Percentiles rank a stretch among this genome's conserved stretches.
Evolutionary conservation across 2,329 filamentous ascomycete genomes (phyloP).

Genomic region (Aspergillus sp.): DNA sequence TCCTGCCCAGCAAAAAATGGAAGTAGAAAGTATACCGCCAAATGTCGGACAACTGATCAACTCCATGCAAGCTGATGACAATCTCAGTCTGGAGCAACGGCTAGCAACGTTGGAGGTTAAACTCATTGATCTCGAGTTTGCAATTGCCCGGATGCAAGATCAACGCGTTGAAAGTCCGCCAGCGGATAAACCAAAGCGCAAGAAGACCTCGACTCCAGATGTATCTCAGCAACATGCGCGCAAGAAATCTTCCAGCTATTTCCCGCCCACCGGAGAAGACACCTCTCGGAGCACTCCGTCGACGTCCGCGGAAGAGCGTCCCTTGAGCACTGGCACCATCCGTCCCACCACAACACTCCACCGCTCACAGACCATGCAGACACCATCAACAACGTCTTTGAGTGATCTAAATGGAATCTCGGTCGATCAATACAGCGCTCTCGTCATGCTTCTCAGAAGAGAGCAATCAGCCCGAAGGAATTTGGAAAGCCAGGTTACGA

Average conservation of each 20-base stretch:
- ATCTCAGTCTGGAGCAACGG: constrained; percentile 40
- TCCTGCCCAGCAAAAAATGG: constrained; percentile 6
- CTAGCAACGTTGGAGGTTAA: constrained; percentile 48
- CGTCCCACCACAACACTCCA: constrained; percentile 24
- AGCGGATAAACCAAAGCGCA: constrained; percentile 9
- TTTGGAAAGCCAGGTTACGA: constrained; percentile 40
- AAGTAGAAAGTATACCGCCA: constrained; percentile 20
- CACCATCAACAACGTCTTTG: constrained; percentile 26
- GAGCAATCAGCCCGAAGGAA: constrained; percentile 43
- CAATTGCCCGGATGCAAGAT: constrained; percentile 44
- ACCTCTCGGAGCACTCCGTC: constrained; percentile 8
- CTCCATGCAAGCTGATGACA: constrained; percentile 36
- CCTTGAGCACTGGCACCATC: constrained; percentile 26
- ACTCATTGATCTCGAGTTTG: constrained; percentile 47
- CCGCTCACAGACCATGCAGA: constrained; percentile 18
- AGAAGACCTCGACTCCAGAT: constrained; percentile 11
- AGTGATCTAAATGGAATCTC: constrained; percentile 33
- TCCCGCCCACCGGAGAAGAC: background rate
- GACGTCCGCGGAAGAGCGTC: constrained; percentile 15
- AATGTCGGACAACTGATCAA: constrained; percentile 35
- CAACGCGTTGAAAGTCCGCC: constrained; percentile 16
- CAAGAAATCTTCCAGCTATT: constrained; percentile 13
- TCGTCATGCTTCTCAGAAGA: constrained; percentile 41
- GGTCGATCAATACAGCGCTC: constrained; percentile 43
- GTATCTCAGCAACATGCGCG: constrained; percentile 6